Base-by-base conservation (phyloP, 2,329 filamentous ascomycete species). In the Dothideomycetes sp. region DNA sequence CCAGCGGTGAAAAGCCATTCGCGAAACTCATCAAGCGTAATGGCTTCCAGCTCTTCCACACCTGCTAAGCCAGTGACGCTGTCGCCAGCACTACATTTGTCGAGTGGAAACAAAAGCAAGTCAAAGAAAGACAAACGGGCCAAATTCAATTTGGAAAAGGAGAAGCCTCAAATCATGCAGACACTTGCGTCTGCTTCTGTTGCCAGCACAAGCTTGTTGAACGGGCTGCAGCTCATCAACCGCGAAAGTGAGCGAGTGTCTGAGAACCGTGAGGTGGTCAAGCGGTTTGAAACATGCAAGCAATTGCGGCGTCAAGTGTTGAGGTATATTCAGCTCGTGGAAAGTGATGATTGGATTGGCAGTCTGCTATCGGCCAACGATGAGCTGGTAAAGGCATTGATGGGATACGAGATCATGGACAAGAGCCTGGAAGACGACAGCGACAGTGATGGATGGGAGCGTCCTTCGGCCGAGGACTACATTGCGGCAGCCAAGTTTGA, bases 341-440 rank as follows among this genome's bases (percentile, higher is more conserved):
- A 94, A 57, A 81, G 79, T 7, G 89, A 96, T 54, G 80, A 96
- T 53, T 95, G 84, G 71, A 79, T 98, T 7, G 91, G 89, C 31
- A 81, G 85, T 45, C 71, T 98, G 4, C 78, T 98, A 14, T 85
- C 91, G 53, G 88, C 89, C 47, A 96, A 98, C 53, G 91, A 98
- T 52, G 84, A 94, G 60, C 79, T 98, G n/a, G 84, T 96, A 31
- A 81, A 81, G 45, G 86, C 88, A 2, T 71, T 98, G 42, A 94
- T 94, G 76, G 84, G 87, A 0, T 98, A 87, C 55, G 89, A 96
- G 61, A 84, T 95, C 51, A 75, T 96, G 47, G 89, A 98, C 56
- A 79, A 81, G 45, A 87, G 84, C 35, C 83, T 89, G 47, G 82
- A 86, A 48, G 75, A 80, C 46, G 77, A 81, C 50, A 79, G 75